Conservation (phyloP, 441 rosid species). For the Syzygium malaccense region DNA sequence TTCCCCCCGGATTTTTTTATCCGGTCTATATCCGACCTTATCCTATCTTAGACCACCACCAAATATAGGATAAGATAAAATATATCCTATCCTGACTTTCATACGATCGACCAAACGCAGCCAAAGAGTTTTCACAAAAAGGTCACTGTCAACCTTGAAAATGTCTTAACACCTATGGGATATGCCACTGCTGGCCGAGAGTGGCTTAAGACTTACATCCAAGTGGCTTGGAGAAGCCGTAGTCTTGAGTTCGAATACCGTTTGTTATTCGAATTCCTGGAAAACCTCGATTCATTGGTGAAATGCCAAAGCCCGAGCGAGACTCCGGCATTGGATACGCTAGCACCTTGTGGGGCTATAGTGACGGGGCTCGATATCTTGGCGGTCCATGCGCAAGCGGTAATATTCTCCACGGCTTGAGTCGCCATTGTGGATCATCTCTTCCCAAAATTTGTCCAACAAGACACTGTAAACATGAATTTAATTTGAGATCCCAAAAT, state of each 20-base stretch:
- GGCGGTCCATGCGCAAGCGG: neutral
- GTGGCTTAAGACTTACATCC: neutral
- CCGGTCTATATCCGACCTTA: no score
- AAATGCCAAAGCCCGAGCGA: neutral
- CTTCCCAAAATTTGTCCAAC: neutral
- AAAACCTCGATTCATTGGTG: neutral
- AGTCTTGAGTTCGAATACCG: neutral
- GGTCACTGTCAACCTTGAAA: no score
- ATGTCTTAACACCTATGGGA: no score
- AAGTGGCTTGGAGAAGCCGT: no score
- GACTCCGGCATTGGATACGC: neutral
- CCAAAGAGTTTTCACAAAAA: no score
- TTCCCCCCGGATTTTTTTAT: no score
- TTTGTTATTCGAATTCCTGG: neutral
- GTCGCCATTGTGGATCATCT: neutral
- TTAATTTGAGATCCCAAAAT: neutral
- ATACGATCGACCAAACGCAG: no score
- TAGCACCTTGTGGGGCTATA: neutral
- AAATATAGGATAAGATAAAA: no score
- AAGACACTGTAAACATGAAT: neutral
- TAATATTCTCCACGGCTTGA: rapidly evolving
- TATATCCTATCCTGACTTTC: no score
- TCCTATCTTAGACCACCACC: no score
- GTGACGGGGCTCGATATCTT: neutral
- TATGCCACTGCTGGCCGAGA: no score